Evolutionary conservation across 2,329 filamentous ascomycete genomes (phyloP).

Genomic region (Lachnellula hyalina): DNA sequence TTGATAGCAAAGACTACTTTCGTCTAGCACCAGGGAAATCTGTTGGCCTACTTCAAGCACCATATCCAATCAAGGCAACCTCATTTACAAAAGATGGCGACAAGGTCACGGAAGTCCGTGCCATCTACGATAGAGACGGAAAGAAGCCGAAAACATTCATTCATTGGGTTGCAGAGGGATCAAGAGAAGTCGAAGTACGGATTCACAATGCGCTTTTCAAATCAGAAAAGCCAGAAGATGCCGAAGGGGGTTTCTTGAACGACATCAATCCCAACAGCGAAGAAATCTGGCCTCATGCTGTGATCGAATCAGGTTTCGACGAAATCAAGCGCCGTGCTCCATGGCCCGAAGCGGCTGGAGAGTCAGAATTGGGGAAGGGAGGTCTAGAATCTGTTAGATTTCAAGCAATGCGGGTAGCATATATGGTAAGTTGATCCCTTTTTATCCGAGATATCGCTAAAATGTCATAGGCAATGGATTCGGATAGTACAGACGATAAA

Average conservation of each 20-base stretch:
- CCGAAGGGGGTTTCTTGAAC: constrained; percentile 73
- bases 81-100: constrained; percentile 63
- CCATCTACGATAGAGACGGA: constrained; percentile 64
- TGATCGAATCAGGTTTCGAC: constrained; percentile 79
- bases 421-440: constrained; percentile 36
- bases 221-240: constrained; percentile 72
- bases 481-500: constrained; percentile 71
- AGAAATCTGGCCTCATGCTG: constrained; percentile 67
- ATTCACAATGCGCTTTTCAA: constrained; percentile 82
- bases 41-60: constrained; percentile 67
- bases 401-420: constrained; percentile 85
- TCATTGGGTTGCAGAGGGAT: constrained; percentile 78
- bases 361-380: constrained; percentile 54
- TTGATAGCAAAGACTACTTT: constrained; percentile 69
- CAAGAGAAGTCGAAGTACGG: constrained; percentile 66
- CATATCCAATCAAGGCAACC: constrained; percentile 63
- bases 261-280: constrained; percentile 84
- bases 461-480: constrained; percentile 56
- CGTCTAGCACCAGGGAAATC: constrained; percentile 69
- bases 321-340: constrained; percentile 69
- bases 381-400: constrained; percentile 77
- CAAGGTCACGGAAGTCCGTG: constrained; percentile 60
- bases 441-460: not conserved
- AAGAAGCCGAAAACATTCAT: constrained; percentile 77
- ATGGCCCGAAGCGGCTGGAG: constrained; percentile 71